Percentiles rank a stretch among this genome's conserved stretches.
Evolutionary conservation across 257 asterid genomes (phyloP).

Genomic region (Datura wrightii): DNA sequence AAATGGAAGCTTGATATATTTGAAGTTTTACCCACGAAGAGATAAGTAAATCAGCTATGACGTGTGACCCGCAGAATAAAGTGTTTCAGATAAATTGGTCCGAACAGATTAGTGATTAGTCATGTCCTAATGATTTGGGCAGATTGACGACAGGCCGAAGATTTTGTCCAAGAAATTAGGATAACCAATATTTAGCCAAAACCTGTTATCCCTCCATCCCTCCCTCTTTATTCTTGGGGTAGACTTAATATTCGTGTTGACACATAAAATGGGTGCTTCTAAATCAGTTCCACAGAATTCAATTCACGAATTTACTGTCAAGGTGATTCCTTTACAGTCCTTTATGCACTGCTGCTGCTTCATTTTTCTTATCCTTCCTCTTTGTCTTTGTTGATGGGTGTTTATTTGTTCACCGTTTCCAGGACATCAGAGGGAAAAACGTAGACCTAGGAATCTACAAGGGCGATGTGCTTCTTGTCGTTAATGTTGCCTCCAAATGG

Average conservation of each 20-base stretch:
- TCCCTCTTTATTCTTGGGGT: background rate
- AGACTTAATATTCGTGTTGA: background rate
- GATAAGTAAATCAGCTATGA: too few species aligned
- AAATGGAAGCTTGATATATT: too few species aligned
- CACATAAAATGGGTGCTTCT: conserved; percentile 57
- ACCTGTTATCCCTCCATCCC: background rate
- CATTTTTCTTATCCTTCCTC: background rate
- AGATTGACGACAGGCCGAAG: background rate
- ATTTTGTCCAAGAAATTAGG: background rate
- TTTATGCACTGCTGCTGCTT: background rate
- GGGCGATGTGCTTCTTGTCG: conserved; percentile 90
- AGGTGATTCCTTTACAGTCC: conserved; percentile 49
- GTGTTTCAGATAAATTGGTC: background rate
- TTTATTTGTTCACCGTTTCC: conserved; percentile 20
- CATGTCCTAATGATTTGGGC: too few species aligned
- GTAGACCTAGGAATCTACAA: conserved; percentile 65
- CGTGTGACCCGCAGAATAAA: too few species aligned
- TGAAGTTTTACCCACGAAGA: too few species aligned
- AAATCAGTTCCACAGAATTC: conserved; percentile 61
- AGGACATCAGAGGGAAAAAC: conserved; percentile 72
- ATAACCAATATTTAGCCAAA: background rate
- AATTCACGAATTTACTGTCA: conserved; percentile 75
- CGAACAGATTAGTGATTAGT: background rate
- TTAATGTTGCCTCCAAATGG: conserved; percentile 99
- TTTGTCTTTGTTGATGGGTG: background rate